A percentile compares a stretch with the other conserved stretches of the same genome.
Evolutionary conservation across 805 yeast genomes (phyloP).

Genomic region (Zygosaccharomyces bailii): DNA sequence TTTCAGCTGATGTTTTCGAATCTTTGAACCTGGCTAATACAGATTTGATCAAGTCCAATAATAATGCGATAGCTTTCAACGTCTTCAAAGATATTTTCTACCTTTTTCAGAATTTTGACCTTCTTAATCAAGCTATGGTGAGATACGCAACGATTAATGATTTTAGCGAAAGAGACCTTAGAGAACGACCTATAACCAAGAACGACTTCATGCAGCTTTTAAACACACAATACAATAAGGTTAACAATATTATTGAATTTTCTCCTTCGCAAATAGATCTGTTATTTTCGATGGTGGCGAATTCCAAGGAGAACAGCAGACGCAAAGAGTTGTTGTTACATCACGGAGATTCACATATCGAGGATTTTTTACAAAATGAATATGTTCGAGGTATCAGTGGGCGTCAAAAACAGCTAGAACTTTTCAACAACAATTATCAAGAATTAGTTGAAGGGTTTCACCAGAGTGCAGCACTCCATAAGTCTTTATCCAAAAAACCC

Average conservation of each 20-base stretch:
- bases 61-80: constrained; percentile 36
- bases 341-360: constrained; percentile 29
- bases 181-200: constrained; percentile 36
- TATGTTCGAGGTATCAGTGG: constrained; percentile 25
- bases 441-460: constrained; percentile 25
- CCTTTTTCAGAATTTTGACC: constrained; percentile 40
- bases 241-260: constrained; percentile 40
- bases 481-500: constrained; percentile 8
- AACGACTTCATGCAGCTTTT: constrained; percentile 36
- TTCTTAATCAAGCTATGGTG: constrained; percentile 38
- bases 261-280: constrained; percentile 42
- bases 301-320: constrained; percentile 32
- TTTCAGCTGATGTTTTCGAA: constrained; percentile 36
- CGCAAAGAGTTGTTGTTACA: constrained; percentile 22
- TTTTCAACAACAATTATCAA: constrained; percentile 30
- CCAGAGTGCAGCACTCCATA: constrained; percentile 16
- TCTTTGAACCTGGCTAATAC: constrained; percentile 35
- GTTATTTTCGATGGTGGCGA: constrained; percentile 37
- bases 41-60: constrained; percentile 27
- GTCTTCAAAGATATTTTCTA: constrained; percentile 40
- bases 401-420: constrained; percentile 21
- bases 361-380: constrained; percentile 30
- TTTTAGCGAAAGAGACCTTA: constrained; percentile 29
- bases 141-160: constrained; percentile 34
- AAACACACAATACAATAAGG: constrained; percentile 39